Base-by-base conservation (phyloP, 140 eudicot species). In the Flaveria floridana region DNA sequence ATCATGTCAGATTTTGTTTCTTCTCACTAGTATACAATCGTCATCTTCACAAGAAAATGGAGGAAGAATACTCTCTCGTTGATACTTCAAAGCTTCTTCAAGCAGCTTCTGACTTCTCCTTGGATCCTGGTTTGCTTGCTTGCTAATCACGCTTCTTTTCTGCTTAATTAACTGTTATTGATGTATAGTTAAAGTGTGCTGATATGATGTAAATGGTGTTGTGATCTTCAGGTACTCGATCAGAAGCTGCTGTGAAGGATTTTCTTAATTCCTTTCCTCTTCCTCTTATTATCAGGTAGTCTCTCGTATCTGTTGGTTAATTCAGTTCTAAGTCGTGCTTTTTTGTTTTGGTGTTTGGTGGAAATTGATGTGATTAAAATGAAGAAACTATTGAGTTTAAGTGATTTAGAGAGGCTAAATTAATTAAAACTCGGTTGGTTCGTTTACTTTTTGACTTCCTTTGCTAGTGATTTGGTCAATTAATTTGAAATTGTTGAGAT, bases 31-130 rank as follows among this genome's bases (percentile, higher is more conserved):
- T 4, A 34, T 34, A 34, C 47, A 7, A 23, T 53, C 52, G 48
- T 6, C 48, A 15, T 58, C 63, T 21, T 55, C 51, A 7, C 77
- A 67, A 4, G 1, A 3, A 9, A 81, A 87, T 87, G 95, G 95
- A 69, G 59, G 88, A 84, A 80, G 96, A 89, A 69, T 85, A 77
- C 81, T 74, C 96, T 42, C 68, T 79, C 39, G 72, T 13, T 65
- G 96, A 92, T 79, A 85, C 91, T 15, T 68, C 87, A 46, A 78
- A 83, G 58, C 81, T 91, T 11, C 85, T 85, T 2, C 87, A 79
- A 76, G 95, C 95, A 14, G 95, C 97, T 73, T 78, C 96, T 25
- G 98, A 92, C 23, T 90, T 92, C 79, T 90, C 98, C 1, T 70
- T 59, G 73, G 73, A 86, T 76, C 98, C 97, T 13, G 98, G 98